phyloP scores from a whole-genome alignment of 352 stramenopile genomes.

The Phytophthora brassicae region DNA sequence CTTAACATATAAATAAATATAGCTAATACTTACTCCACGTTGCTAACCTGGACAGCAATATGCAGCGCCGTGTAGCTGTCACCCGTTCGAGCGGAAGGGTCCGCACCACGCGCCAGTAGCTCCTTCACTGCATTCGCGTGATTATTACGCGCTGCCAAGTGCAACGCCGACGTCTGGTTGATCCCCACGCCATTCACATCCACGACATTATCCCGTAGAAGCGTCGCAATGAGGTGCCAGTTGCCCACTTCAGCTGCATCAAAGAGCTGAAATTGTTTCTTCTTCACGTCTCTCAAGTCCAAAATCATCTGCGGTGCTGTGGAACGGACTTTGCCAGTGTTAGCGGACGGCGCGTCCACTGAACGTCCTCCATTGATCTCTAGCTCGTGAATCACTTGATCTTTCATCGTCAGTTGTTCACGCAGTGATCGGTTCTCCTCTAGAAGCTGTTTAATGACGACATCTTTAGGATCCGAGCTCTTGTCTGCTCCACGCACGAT shows the following conservation, averaged over 20 bases:
- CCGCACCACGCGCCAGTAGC: constrained; percentile 64
- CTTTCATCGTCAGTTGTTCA: constrained; percentile 79
- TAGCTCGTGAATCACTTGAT: constrained; percentile 84
- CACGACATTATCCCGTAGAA: constrained; percentile 82
- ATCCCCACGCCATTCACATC: constrained; percentile 87
- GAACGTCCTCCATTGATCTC: constrained; percentile 66
- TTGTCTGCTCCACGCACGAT: constrained; percentile 80
- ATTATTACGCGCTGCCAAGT: constrained; percentile 76
- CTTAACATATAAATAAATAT: background rate
- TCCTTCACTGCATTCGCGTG: constrained; percentile 78
- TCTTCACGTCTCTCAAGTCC: constrained; percentile 83
- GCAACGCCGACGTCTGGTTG: constrained; percentile 83
- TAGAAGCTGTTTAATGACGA: constrained; percentile 86
- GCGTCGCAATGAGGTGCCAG: constrained; percentile 76
- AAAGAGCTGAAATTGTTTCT: constrained; percentile 90
- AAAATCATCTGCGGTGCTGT: constrained; percentile 81
- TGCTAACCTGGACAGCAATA: constrained; percentile 68
- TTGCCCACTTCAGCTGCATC: constrained; percentile 85
- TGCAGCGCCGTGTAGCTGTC: constrained; percentile 85
- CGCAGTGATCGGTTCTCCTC: constrained; percentile 80
- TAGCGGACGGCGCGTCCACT: constrained; percentile 22
- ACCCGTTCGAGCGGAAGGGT: constrained; percentile 64
- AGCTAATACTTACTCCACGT: constrained; percentile 49
- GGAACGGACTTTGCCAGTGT: constrained; percentile 45
- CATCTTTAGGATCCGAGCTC: constrained; percentile 82